These are phyloP conservation scores for Fusarium verrucosum DNA, from an alignment of 2,329 filamentous ascomycete genomes.

Conservation along the genomic window DNA sequence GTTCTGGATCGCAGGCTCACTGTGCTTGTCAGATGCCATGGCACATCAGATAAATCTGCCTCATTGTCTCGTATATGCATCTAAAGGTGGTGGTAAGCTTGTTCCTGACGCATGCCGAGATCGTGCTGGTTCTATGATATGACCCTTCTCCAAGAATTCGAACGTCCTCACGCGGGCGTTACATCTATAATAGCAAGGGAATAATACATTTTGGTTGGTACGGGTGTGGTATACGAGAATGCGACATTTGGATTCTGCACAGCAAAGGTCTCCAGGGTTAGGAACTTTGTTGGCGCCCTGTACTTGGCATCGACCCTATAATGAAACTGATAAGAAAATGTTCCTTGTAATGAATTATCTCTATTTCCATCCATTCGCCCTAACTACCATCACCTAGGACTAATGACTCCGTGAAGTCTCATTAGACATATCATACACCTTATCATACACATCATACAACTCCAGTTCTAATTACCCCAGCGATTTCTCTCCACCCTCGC, in stretches of 20 bases:
- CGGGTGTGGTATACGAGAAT: not conserved
- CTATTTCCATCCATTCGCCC: not conserved
- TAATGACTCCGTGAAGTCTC: not conserved
- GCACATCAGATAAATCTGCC: not conserved
- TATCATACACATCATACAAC: conserved; percentile 22
- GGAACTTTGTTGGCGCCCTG: not conserved
- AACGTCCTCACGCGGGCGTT: not conserved
- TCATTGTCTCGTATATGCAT: not conserved
- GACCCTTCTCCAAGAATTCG: not conserved
- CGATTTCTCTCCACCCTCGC: conserved; percentile 60
- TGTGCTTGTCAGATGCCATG: not conserved
- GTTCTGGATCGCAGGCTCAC: not conserved
- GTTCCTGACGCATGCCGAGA: not conserved
- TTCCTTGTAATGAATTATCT: not conserved
- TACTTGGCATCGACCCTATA: not conserved
- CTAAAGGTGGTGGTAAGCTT: not conserved
- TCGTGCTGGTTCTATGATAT: not conserved
- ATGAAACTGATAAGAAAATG: not conserved
- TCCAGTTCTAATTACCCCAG: conserved; percentile 52
- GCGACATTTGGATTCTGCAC: not conserved
- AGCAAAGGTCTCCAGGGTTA: not conserved
- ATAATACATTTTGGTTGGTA: not conserved
- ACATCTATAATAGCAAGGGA: not conserved
- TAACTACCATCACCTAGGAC: not conserved
- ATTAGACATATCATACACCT: conserved; percentile 22